A percentile compares a stretch with the other conserved stretches of the same genome.
Evolutionary conservation across 2,329 filamentous ascomycete species (phyloP).

Genomic region (Microsporum audouinii): DNA sequence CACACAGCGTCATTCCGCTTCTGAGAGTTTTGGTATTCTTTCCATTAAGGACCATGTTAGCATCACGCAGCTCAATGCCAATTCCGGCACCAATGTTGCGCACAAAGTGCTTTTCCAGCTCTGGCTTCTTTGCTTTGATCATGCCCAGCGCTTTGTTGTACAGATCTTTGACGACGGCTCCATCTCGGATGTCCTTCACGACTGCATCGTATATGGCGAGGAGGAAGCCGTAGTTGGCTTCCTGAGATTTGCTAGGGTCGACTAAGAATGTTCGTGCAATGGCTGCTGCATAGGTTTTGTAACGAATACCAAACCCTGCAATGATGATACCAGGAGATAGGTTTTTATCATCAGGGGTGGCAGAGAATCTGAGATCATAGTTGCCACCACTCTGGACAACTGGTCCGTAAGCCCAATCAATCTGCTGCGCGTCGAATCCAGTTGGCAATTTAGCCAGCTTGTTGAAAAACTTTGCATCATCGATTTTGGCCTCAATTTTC

Average conservation of each 20-base stretch:
- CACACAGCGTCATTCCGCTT: constrained; percentile 91
- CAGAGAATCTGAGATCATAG: constrained; percentile 75
- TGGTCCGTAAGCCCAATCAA: constrained; percentile 89
- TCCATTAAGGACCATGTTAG: constrained; percentile 68
- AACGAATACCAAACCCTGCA: constrained; percentile 79
- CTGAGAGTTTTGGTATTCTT: constrained; percentile 77
- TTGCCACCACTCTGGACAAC: constrained; percentile 91
- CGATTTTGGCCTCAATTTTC: constrained; percentile 81
- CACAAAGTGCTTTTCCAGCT: constrained; percentile 86
- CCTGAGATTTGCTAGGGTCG: constrained; percentile 91
- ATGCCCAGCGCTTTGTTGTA: constrained; percentile 75
- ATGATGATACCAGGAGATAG: constrained; percentile 90
- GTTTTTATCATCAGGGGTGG: constrained; percentile 67
- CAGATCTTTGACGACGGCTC: constrained; percentile 74
- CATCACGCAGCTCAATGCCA: constrained; percentile 81
- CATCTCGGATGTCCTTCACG: constrained; percentile 81
- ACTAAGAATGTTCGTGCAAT: constrained; percentile 92
- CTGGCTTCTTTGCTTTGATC: constrained; percentile 82
- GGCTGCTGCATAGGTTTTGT: constrained; percentile 89
- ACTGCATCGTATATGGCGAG: constrained; percentile 76
- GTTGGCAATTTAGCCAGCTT: constrained; percentile 67
- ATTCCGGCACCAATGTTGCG: constrained; percentile 88
- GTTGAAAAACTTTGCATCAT: constrained; percentile 89
- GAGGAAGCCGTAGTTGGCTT: constrained; percentile 85
- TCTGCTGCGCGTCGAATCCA: constrained; percentile 75